A percentile compares a stretch with the other conserved stretches of the same genome.
Conservation (phyloP, 768 basidiomycete species). For the Termitomyces sp. region DNA sequence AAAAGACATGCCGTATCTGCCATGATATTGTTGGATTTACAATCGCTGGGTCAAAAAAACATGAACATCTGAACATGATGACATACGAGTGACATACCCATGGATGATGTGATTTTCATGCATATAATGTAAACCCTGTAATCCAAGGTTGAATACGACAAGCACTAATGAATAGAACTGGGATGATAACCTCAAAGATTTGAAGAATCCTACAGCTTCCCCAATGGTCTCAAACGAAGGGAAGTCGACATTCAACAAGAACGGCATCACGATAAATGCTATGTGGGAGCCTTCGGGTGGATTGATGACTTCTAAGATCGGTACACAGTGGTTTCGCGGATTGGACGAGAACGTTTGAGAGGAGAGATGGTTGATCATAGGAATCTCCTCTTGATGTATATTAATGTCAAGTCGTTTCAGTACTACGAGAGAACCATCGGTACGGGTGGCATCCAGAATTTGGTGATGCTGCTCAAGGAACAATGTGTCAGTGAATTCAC, state of each 20-base stretch:
- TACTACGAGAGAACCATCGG: constrained; percentile 24
- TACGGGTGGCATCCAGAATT: constrained; percentile 27
- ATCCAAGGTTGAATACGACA: background rate
- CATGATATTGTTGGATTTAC: constrained; percentile 19
- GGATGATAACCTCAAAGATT: constrained; percentile 27
- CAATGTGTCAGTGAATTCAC: background rate
- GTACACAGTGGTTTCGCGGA: constrained; percentile 15
- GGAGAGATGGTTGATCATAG: constrained; percentile 23
- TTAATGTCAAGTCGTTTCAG: constrained; percentile 22
- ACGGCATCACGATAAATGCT: constrained; percentile 23
- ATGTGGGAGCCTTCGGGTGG: constrained; percentile 15
- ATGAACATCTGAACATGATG: background rate
- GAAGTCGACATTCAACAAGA: constrained; percentile 15
- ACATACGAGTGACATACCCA: constrained; percentile 19
- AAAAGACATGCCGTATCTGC: constrained; percentile 7
- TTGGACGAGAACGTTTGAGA: constrained; percentile 16
- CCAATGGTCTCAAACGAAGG: constrained; percentile 24
- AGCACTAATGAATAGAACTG: constrained; percentile 8
- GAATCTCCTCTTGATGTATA: constrained; percentile 24
- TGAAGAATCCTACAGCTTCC: constrained; percentile 29
- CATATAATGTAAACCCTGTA: constrained; percentile 33
- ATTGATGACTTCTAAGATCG: constrained; percentile 18
- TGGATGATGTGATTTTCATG: constrained; percentile 29
- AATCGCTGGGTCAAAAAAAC: constrained; percentile 7
- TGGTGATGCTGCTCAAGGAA: background rate